Conservation (phyloP, 2,329 filamentous ascomycete species). For the Penicillium palitans region DNA sequence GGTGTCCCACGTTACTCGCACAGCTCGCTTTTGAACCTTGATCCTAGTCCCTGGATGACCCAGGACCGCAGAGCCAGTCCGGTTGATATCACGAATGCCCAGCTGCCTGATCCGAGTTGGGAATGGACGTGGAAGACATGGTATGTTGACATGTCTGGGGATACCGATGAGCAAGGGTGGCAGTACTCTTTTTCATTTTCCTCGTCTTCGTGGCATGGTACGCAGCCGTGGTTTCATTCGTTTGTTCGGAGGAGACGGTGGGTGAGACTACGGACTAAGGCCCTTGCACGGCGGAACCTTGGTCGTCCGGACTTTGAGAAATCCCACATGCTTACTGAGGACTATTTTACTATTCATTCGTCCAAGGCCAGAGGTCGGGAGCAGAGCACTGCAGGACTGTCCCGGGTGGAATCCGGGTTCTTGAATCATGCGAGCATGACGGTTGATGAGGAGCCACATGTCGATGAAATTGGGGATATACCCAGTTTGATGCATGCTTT, state of each 20-base stretch:
- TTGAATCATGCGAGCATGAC: conserved; percentile 43
- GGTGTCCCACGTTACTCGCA: conserved; percentile 87
- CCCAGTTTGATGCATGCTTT: conserved; percentile 68
- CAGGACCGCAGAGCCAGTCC: conserved; percentile 56
- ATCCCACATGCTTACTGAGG: conserved; percentile 67
- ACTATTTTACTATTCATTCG: conserved; percentile 76
- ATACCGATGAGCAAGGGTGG: conserved; percentile 89
- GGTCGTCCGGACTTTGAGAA: conserved; percentile 41
- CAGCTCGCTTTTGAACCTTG: conserved; percentile 79
- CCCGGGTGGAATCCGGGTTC: conserved; percentile 31
- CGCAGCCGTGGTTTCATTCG: conserved; percentile 87
- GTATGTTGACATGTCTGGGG: conserved; percentile 76
- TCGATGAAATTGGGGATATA: conserved; percentile 63
- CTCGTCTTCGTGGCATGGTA: conserved; percentile 81
- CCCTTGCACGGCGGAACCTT: conserved; percentile 23
- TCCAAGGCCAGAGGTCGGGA: conserved; percentile 49
- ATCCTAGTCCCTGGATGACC: conserved; percentile 86
- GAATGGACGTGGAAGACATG: conserved; percentile 77
- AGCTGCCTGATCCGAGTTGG: conserved; percentile 93
- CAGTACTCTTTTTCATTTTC: conserved; percentile 90
- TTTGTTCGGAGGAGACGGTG: conserved; percentile 89
- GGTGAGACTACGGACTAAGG: conserved; percentile 76
- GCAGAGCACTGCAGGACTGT: conserved; percentile 41
- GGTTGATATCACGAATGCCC: conserved; percentile 77
- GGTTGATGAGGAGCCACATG: conserved; percentile 45